Conservation (phyloP, 179 eudicot genomes). For the Beta corolliflora region DNA sequence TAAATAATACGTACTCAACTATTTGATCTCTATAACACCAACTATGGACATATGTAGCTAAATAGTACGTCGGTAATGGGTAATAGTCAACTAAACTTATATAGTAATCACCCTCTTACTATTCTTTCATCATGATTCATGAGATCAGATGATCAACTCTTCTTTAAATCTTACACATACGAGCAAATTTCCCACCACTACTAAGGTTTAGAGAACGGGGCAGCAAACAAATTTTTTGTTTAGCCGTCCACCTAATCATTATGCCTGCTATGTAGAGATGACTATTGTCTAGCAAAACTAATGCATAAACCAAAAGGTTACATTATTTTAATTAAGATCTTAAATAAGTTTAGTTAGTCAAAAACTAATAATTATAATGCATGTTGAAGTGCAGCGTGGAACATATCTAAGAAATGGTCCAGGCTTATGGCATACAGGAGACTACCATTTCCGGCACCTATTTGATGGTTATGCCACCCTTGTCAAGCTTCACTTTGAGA, state of each 20-base stretch:
- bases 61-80: too few species aligned
- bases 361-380: background rate
- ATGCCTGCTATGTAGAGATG: constrained; percentile 9
- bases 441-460: constrained; percentile 87
- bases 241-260: constrained; percentile 26
- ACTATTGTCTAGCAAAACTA: background rate
- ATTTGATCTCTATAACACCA: too few species aligned
- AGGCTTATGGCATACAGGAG: constrained; percentile 85
- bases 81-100: too few species aligned
- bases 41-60: too few species aligned
- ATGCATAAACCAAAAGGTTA: background rate
- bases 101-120: background rate
- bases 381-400: constrained; percentile 55
- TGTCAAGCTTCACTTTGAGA: constrained; percentile 74
- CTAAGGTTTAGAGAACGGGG: background rate
- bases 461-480: constrained; percentile 97
- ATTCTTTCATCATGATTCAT: background rate
- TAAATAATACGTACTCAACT: too few species aligned
- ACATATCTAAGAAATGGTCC: constrained; percentile 96
- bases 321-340: background rate
- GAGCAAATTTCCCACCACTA: background rate
- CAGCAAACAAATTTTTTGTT: background rate
- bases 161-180: background rate
- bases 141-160: background rate
- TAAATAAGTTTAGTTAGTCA: too few species aligned